Evolutionary conservation across 352 stramenopile species (phyloP).

Genomic region (Globisporangium carolinianum): DNA sequence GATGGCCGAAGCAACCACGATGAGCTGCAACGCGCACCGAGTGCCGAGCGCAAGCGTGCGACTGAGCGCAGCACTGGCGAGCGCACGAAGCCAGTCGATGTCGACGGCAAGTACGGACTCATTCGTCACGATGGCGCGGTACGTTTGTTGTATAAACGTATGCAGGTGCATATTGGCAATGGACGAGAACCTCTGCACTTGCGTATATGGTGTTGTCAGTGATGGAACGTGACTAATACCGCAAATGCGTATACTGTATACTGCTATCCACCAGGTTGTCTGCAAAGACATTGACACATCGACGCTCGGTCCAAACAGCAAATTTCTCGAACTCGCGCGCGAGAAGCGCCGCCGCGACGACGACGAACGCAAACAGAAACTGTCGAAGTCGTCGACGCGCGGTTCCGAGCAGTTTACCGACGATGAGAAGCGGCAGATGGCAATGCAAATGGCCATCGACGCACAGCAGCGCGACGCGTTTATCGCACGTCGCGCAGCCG

Average conservation of each 20-base stretch:
- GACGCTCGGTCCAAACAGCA: slow-evolving; percentile 70
- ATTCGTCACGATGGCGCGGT: slow-evolving; percentile 49
- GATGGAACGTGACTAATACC: no score
- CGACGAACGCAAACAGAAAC: slow-evolving; percentile 56
- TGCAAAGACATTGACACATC: slow-evolving; percentile 69
- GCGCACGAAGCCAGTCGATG: slow-evolving; percentile 22
- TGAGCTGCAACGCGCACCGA: no score
- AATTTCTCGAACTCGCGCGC: slow-evolving; percentile 65
- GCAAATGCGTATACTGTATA: neutral
- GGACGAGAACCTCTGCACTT: no score
- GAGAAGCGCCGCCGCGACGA: slow-evolving; percentile 64
- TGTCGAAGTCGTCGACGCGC: slow-evolving; percentile 32
- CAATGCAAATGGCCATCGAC: slow-evolving; percentile 69
- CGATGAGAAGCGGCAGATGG: slow-evolving; percentile 60
- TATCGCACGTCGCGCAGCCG: slow-evolving; percentile 34
- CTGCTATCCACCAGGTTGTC: slow-evolving; percentile 24
- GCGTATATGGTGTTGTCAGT: no score
- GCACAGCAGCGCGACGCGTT: slow-evolving; percentile 61
- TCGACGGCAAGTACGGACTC: slow-evolving; percentile 53
- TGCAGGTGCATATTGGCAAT: no score
- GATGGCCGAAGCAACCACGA: neutral
- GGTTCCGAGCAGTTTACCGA: slow-evolving; percentile 22
- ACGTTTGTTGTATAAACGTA: slow-evolving; percentile 4
- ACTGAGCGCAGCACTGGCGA: neutral
- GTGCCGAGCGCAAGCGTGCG: neutral